Conservation (phyloP, 1,284 basidiomycete genomes). For the Trichosporon sp. region DNA sequence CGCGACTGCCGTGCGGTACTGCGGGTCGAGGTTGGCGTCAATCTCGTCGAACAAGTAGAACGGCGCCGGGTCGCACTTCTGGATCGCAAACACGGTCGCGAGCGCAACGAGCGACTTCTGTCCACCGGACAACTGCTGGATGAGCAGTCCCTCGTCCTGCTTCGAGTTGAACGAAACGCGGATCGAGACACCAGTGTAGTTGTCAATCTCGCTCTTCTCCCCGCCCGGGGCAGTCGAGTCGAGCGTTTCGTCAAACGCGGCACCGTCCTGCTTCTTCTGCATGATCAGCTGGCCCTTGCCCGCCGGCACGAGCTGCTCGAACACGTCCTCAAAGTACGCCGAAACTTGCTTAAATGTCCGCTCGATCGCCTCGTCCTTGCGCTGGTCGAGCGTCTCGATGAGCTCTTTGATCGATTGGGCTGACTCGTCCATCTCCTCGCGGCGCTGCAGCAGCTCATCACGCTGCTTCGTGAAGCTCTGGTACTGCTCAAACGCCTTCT, state of each 20-base stretch:
- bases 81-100: slow-evolving; percentile 93
- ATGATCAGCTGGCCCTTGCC: slow-evolving; percentile 90
- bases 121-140: slow-evolving; percentile 95
- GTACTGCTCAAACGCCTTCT: slow-evolving; percentile 99
- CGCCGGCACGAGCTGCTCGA: slow-evolving; percentile 94
- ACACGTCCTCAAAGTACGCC: slow-evolving; percentile 94
- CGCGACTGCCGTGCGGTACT: slow-evolving; percentile 97
- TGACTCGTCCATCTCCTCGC: slow-evolving; percentile 86
- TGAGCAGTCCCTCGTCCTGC: slow-evolving; percentile 89
- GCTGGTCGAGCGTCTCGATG: slow-evolving; percentile 91
- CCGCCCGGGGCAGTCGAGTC: slow-evolving; percentile 29
- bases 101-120: slow-evolving; percentile 97
- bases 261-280: slow-evolving; percentile 78
- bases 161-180: slow-evolving; percentile 99
- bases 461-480: slow-evolving; percentile 96
- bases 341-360: slow-evolving; percentile 97
- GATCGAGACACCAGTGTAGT: slow-evolving; percentile 95
- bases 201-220: slow-evolving; percentile 78
- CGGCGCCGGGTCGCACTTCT: slow-evolving; percentile 98
- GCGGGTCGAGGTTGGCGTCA: slow-evolving; percentile 95
- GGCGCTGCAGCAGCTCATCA: slow-evolving; percentile 81
- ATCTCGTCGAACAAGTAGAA: slow-evolving; percentile 99
- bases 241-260: slow-evolving; percentile 21
- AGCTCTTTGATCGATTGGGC: slow-evolving; percentile 88
- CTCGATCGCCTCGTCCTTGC: slow-evolving; percentile 98